These are phyloP conservation scores for Fusarium illudens DNA, from an alignment of 2,329 filamentous ascomycete genomes.

Conservation along the genomic window DNA sequence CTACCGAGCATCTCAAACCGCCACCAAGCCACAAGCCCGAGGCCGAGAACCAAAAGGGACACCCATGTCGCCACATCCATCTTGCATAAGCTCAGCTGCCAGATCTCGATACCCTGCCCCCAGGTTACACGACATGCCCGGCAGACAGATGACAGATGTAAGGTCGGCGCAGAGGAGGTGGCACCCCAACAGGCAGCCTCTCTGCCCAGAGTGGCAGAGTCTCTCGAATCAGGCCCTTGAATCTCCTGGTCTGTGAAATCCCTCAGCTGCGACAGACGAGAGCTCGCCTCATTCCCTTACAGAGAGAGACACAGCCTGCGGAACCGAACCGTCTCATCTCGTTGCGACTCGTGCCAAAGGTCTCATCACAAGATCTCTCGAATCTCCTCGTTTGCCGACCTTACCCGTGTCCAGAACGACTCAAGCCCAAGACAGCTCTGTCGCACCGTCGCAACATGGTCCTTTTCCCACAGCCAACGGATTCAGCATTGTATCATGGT, in stretches of 20 bases:
- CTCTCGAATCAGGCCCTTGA: not conserved
- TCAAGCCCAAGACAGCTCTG: constrained; percentile 6
- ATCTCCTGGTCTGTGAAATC: not conserved
- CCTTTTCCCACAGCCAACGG: not conserved
- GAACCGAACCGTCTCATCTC: constrained; percentile 12
- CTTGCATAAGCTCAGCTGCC: constrained; percentile 25
- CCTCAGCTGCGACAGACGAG: not conserved
- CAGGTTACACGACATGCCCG: constrained; percentile 7
- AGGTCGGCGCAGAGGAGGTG: not conserved
- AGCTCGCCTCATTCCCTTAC: not conserved
- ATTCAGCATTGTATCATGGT: not conserved
- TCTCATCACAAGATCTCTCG: constrained; percentile 6
- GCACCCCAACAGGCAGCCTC: not conserved
- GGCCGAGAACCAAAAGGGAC: not conserved
- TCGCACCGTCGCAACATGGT: constrained; percentile 11
- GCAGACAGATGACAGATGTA: not conserved
- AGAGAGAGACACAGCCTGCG: constrained; percentile 1
- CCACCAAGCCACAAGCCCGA: not conserved
- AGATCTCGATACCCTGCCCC: constrained; percentile 15
- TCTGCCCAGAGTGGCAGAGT: not conserved
- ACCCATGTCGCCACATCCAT: constrained; percentile 7
- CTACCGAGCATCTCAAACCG: not conserved
- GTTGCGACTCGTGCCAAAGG: not conserved
- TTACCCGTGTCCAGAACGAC: not conserved
- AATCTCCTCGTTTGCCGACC: constrained; percentile 3